Base-by-base conservation (phyloP, 2,329 filamentous ascomycete genomes). In the Aschersonia sp. region DNA sequence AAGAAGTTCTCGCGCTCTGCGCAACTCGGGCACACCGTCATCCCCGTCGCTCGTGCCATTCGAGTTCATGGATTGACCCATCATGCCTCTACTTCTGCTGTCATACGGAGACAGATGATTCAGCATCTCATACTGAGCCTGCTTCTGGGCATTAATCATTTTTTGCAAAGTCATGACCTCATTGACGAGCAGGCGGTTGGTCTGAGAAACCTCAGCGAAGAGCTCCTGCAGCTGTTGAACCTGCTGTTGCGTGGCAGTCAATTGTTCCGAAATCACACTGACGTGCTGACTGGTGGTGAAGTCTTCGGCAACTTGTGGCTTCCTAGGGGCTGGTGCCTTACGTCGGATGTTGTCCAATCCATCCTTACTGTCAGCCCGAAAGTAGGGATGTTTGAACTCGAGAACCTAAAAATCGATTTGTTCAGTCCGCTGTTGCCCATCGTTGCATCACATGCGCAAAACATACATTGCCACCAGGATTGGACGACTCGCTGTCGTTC, bases 361-460 rank as follows among this genome's bases (percentile, higher is more conserved):
- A 61, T 95, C 88, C 64, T 95, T 95, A 66, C 90, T 94, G 66
- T 95, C 90, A 54, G 85, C 83, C 57, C 88, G 85, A 69, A 98
- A 98, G 58, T 95, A 88, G 10, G 90, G 90, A 59, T 98, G 92
- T 62, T 92, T 94, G 63, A 98, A 98, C 62, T 98, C 92, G 22
- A 67, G 60, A 8, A 65, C 59, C 64, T 66, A 83, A 80, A 22
- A 22, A 22, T 22, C 22, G 22, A 22, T 3, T 22, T 22, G 22
- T 22, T 22, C 22, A 22, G 4, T 22, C 22, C 22, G 22, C 22
- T 22, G 22, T 22, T 22, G 22, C 22, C 22, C 2, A 22, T 4
- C 22, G 22, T 22, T 22, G 12, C 8, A 37, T 12, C 12, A 37
- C 35, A 37, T 8, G 45, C 37, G 35, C 35, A 32, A 22, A 42